Conservation (phyloP, 1,284 basidiomycete species). For the Amylostereum chailletii region DNA sequence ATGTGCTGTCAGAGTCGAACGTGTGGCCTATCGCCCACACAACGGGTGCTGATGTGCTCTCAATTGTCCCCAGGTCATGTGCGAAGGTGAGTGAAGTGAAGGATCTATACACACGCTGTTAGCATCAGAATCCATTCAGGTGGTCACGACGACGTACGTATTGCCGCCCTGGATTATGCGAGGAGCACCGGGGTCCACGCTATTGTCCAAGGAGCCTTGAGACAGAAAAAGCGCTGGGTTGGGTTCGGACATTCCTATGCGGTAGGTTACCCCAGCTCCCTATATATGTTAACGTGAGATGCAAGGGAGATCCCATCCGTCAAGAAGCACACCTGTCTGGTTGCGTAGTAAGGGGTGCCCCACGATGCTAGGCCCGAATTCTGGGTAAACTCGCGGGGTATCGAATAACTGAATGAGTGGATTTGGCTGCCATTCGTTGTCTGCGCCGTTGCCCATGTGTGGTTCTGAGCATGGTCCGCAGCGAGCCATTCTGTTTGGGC, state of each 20-base stretch:
- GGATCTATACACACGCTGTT: not conserved
- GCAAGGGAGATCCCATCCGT: not conserved
- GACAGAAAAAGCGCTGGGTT: not conserved
- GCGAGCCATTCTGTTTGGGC: not conserved
- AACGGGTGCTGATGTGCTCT: not conserved
- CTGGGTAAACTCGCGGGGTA: not conserved
- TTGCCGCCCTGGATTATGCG: constrained; percentile 1
- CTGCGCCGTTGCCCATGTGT: not conserved
- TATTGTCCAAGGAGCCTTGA: constrained; percentile 1
- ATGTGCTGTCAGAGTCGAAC: not conserved
- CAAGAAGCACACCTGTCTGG: not conserved
- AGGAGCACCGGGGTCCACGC: constrained; percentile 18
- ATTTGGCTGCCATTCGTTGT: not conserved
- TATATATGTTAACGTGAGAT: not conserved
- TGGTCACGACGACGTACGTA: not conserved
- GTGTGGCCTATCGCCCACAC: not conserved
- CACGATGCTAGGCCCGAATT: not conserved
- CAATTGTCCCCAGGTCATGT: not conserved
- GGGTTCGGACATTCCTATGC: not conserved
- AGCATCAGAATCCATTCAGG: too few relatives aligned
- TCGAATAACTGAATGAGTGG: not conserved
- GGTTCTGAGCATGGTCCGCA: not conserved
- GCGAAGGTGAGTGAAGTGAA: constrained; percentile 19
- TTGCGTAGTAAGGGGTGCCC: not conserved
- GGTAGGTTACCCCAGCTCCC: not conserved